A percentile compares a stretch with the other conserved stretches of the same genome.
Conservation (phyloP, 2,329 filamentous ascomycete genomes). For the Alternaria ventricosa region DNA sequence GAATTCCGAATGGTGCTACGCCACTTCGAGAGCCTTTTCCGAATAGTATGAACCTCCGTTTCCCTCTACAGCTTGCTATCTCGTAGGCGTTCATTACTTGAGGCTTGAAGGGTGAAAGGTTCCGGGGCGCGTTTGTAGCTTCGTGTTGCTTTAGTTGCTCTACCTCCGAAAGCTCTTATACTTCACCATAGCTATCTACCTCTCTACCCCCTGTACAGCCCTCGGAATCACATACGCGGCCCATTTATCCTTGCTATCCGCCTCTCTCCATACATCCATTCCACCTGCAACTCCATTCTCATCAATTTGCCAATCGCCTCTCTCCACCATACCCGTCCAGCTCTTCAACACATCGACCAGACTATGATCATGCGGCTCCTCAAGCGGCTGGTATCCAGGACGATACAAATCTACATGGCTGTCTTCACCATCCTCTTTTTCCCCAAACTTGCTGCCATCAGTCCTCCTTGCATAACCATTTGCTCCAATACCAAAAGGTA, state of each 20-base stretch:
- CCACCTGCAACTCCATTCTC: constrained; percentile 21
- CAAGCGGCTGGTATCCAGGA: constrained; percentile 14
- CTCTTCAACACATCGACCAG: constrained; percentile 19
- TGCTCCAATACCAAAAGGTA: constrained; percentile 23
- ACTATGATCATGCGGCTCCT: constrained; percentile 10
- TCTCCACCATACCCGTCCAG: constrained; percentile 28
- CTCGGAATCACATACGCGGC: constrained; percentile 19
- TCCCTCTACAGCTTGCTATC: no score
- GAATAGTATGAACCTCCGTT: no score
- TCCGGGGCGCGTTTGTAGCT: no score
- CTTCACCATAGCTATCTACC: background rate
- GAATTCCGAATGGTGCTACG: background rate
- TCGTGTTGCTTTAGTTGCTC: background rate
- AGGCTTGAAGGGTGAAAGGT: no score
- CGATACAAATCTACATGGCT: constrained; percentile 17
- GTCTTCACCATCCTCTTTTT: background rate
- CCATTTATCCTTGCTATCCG: constrained; percentile 19
- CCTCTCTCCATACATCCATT: constrained; percentile 28
- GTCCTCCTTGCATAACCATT: constrained; percentile 22
- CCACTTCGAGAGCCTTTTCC: background rate
- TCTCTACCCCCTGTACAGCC: background rate
- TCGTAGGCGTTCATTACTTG: no score
- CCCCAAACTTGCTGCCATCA: constrained; percentile 20
- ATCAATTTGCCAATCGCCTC: constrained; percentile 25
- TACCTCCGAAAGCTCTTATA: background rate